Percentiles rank a stretch among this genome's conserved stretches.
Conservation (phyloP, 345 rosid genomes). For the Punica granatum region DNA sequence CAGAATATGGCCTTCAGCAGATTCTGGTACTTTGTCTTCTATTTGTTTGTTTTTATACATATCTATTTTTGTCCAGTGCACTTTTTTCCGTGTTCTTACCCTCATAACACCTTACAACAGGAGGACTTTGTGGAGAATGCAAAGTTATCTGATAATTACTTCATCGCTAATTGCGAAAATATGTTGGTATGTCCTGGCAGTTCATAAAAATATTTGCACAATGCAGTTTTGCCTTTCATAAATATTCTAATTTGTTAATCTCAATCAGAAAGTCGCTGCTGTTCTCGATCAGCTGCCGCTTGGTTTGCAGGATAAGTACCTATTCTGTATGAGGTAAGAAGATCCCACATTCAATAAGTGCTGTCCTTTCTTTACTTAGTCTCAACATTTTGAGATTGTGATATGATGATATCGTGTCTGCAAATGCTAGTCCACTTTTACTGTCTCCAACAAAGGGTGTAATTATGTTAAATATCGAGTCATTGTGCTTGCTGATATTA, state of each 20-base stretch:
- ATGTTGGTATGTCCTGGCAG: slow-evolving; percentile 42
- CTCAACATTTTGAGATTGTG: background rate
- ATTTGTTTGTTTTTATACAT: background rate
- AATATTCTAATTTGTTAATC: background rate
- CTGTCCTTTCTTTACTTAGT: background rate
- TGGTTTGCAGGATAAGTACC: slow-evolving; percentile 63
- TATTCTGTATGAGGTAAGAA: slow-evolving; percentile 83
- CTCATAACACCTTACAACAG: slow-evolving; percentile 28
- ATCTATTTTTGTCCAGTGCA: background rate
- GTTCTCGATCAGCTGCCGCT: slow-evolving; percentile 76
- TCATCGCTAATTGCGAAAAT: slow-evolving; percentile 71
- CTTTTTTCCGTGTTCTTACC: slow-evolving; percentile 4
- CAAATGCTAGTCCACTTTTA: background rate
- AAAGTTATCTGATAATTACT: slow-evolving; percentile 72
- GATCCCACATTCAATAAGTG: slow-evolving; percentile 2
- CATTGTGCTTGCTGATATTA: background rate
- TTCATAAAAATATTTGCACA: slow-evolving; percentile 4
- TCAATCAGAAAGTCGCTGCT: slow-evolving; percentile 62
- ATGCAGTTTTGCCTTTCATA: background rate
- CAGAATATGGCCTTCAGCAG: slow-evolving; percentile 41
- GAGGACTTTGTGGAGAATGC: slow-evolving; percentile 80
- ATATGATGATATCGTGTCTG: background rate
- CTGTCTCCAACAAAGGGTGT: background rate
- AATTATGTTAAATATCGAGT: background rate
- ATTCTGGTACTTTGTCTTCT: slow-evolving; percentile 46